phyloP scores from a whole-genome alignment of 768 basidiomycete species.

The Xanthoconium stramineum region DNA sequence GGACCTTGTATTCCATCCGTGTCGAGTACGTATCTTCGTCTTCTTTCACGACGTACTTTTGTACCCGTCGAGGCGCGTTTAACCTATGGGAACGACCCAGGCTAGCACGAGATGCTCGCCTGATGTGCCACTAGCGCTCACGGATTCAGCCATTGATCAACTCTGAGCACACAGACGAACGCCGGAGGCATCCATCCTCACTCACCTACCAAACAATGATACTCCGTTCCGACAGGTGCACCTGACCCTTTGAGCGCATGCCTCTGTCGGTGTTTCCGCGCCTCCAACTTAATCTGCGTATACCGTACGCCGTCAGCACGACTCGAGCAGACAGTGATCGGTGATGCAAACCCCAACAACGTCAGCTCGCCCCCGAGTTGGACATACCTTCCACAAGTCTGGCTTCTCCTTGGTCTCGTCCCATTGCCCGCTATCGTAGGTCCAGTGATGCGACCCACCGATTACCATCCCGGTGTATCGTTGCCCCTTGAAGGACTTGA shows the following conservation, averaged over 20 bases:
- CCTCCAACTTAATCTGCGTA: background rate
- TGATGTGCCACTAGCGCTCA: background rate
- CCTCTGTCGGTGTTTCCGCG: conserved; percentile 1
- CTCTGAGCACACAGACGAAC: background rate
- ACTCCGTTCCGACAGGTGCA: background rate
- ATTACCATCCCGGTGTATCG: background rate
- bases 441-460: conserved; percentile 2
- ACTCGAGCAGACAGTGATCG: background rate
- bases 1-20: conserved; percentile 13
- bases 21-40: conserved; percentile 8
- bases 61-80: background rate
- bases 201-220: conserved; percentile 7
- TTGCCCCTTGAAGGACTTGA: background rate
- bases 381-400: conserved; percentile 6
- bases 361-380: background rate
- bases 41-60: conserved; percentile 8
- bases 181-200: background rate
- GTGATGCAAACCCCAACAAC: background rate
- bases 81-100: background rate
- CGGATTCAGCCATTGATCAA: background rate
- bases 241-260: background rate
- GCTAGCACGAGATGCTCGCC: background rate
- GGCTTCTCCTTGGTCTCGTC: conserved; percentile 9
- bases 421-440: conserved; percentile 6
- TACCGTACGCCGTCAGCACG: background rate